These are phyloP conservation scores for Puccinia horiana DNA, from an alignment of 1,284 basidiomycete species.

Conservation along the genomic window DNA sequence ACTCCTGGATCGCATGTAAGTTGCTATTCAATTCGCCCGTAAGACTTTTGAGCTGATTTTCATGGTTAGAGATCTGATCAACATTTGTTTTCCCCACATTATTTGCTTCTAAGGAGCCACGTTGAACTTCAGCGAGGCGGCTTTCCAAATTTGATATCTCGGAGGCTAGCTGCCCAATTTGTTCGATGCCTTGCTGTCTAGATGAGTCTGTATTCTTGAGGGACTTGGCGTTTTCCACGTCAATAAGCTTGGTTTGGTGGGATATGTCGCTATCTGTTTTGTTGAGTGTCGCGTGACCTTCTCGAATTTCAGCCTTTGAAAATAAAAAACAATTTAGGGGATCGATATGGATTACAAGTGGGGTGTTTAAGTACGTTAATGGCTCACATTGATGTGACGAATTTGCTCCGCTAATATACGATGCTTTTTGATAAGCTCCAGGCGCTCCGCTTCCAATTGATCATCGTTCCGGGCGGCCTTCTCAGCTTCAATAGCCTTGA, in stretches of 20 bases:
- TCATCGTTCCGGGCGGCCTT: conserved; percentile 58
- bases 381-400: not conserved
- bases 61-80: not conserved
- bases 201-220: conserved; percentile 24
- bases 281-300: not conserved
- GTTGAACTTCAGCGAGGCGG: not conserved
- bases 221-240: conserved; percentile 38
- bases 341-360: not conserved
- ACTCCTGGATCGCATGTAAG: not conserved
- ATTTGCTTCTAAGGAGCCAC: not conserved
- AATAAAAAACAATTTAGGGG: not conserved
- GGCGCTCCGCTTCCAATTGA: conserved; percentile 62
- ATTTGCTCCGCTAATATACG: not conserved
- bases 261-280: not conserved
- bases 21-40: not conserved
- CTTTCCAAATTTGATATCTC: not conserved
- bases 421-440: conserved; percentile 57
- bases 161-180: not conserved
- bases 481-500: conserved; percentile 10
- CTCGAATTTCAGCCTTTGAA: conserved; percentile 27
- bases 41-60: not conserved
- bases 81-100: not conserved
- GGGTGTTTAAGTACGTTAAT: not conserved
- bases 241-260: conserved; percentile 9
- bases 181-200: conserved; percentile 31